These are phyloP conservation scores for Mrakia blollopis DNA, from an alignment of 768 basidiomycete species.

Conservation along the genomic window DNA sequence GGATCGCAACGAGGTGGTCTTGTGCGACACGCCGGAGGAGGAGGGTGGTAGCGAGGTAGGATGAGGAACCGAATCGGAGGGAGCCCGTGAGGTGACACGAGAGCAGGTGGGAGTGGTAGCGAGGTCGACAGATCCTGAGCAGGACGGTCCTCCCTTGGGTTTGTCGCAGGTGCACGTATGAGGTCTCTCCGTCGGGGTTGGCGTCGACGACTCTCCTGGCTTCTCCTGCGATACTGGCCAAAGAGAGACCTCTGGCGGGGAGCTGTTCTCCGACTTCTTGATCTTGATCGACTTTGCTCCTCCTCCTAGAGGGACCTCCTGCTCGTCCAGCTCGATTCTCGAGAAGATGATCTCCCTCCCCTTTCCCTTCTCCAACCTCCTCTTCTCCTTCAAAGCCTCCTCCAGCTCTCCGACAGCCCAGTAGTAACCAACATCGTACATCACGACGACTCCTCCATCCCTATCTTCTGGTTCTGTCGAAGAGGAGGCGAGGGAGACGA, in stretches of 20 bases:
- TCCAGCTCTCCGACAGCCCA: conserved; percentile 45
- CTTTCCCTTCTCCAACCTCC: conserved; percentile 21
- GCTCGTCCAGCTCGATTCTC: conserved; percentile 16
- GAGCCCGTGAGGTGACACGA: background rate
- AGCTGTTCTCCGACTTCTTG: background rate
- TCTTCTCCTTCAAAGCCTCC: background rate
- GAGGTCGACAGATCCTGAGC: background rate
- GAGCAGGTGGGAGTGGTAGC: background rate
- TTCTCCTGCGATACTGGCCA: background rate
- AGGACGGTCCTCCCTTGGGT: background rate
- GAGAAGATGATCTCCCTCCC: conserved; percentile 27
- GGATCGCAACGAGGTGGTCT: conserved; percentile 36
- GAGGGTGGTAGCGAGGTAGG: background rate
- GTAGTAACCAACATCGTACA: conserved; percentile 72
- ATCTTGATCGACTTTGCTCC: background rate
- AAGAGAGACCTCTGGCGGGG: background rate
- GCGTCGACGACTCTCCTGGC: background rate
- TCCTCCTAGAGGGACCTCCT: background rate
- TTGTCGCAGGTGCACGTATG: background rate
- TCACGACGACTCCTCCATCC: conserved; percentile 52
- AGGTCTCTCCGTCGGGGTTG: background rate
- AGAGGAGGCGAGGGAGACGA: conserved; percentile 10
- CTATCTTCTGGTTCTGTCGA: background rate
- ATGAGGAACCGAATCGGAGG: background rate
- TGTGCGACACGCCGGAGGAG: conserved; percentile 1